phyloP scores from a whole-genome alignment of 1,139 yeast genomes.

The Yamadazyma diospyri region DNA sequence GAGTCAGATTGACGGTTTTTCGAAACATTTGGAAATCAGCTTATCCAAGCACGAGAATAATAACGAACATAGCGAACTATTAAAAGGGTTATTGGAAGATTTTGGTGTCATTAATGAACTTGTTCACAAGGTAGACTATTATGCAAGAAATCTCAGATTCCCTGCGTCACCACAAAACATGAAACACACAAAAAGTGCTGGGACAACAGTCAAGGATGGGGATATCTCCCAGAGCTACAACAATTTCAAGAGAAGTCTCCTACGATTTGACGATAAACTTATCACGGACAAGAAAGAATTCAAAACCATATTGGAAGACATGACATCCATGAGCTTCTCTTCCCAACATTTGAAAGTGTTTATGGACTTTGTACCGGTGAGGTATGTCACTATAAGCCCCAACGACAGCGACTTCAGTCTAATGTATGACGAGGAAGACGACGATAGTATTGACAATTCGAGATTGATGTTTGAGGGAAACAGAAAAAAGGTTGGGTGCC shows the following conservation, averaged over 20 bases:
- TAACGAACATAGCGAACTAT: conserved; percentile 4
- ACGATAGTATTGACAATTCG: conserved; percentile 18
- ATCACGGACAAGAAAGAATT: conserved; percentile 15
- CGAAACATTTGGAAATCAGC: conserved; percentile 12
- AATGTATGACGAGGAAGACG: conserved; percentile 14
- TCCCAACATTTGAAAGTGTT: conserved; percentile 11
- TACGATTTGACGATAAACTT: conserved; percentile 13
- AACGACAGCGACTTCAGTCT: conserved; percentile 17
- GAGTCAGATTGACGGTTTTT: conserved; percentile 12
- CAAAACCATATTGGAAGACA: conserved; percentile 10
- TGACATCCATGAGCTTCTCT: conserved; percentile 12
- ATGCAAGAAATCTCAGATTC: conserved; percentile 11
- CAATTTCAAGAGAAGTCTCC: conserved; percentile 11
- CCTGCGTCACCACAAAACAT: conserved; percentile 11
- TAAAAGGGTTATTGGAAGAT: conserved; percentile 9
- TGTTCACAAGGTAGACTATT: conserved; percentile 17
- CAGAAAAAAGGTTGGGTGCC: conserved; percentile 20
- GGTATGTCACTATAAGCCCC: conserved; percentile 11
- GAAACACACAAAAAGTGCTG: conserved; percentile 7
- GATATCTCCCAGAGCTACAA: conserved; percentile 4
- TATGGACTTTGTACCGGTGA: conserved; percentile 16
- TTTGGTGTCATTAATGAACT: conserved; percentile 16
- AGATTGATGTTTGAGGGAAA: conserved; percentile 24
- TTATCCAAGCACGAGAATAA: conserved; percentile 5
- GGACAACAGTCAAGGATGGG: conserved; percentile 3